A percentile compares a stretch with the other conserved stretches of the same genome.
Evolutionary conservation across 2,329 filamentous ascomycete species (phyloP).

Genomic region (Aureobasidium namibiae): DNA sequence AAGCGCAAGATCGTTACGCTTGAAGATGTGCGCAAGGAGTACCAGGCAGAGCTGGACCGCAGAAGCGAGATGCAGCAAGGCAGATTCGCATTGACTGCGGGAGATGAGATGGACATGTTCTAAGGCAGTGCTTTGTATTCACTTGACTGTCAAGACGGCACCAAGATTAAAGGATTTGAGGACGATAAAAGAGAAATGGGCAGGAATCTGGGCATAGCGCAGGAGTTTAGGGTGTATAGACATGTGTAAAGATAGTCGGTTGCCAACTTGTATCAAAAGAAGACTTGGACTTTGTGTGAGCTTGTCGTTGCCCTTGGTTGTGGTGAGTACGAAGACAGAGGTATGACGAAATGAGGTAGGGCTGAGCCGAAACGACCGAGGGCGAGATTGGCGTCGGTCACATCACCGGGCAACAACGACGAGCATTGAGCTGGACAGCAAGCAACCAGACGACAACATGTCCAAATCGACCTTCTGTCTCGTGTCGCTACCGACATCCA

Average conservation of each 20-base stretch:
- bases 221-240: slow-evolving; percentile 5
- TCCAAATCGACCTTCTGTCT: slow-evolving; percentile 65
- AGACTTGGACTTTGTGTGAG: background rate
- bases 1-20: slow-evolving; percentile 77
- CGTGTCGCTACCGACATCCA: slow-evolving; percentile 81
- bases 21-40: slow-evolving; percentile 78
- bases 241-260: background rate
- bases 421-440: background rate
- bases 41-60: slow-evolving; percentile 81
- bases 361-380: background rate
- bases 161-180: background rate
- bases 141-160: background rate
- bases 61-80: slow-evolving; percentile 83
- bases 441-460: slow-evolving; percentile 23
- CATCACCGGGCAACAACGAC: slow-evolving; percentile 8
- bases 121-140: background rate
- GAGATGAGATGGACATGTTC: slow-evolving; percentile 23
- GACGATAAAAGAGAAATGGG: background rate
- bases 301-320: too few relatives aligned
- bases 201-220: slow-evolving; percentile 9
- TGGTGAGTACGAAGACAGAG: too few relatives aligned
- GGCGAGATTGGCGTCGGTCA: slow-evolving; percentile 6
- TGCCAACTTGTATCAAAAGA: background rate
- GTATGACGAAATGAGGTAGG: slow-evolving; percentile 1
- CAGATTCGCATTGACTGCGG: slow-evolving; percentile 65